These are phyloP conservation scores for Kwoniella shivajii DNA, from an alignment of 1,284 basidiomycete genomes.

Conservation along the genomic window DNA sequence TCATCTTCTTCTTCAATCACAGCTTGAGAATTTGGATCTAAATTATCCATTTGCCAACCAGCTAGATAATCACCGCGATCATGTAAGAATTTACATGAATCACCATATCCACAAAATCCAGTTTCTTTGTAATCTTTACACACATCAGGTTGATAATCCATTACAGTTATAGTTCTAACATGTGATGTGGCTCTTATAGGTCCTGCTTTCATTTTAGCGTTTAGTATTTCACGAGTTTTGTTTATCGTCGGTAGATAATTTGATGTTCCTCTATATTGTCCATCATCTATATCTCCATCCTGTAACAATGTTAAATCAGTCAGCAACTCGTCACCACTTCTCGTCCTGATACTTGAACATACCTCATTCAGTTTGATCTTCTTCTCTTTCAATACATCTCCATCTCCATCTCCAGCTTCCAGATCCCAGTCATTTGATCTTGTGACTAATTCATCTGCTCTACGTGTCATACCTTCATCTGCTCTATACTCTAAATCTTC, in stretches of 20 bases:
- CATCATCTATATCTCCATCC: conserved; percentile 67
- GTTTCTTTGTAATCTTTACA: conserved; percentile 99
- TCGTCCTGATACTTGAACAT: background rate
- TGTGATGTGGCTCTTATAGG: conserved; percentile 79
- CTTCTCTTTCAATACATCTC: conserved; percentile 31
- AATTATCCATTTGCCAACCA: conserved; percentile 92
- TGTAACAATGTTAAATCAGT: conserved; percentile 14
- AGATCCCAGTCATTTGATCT: conserved; percentile 56
- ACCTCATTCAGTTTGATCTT: conserved; percentile 50
- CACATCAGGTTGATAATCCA: conserved; percentile 98
- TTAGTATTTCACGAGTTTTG: conserved; percentile 67
- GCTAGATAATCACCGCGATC: conserved; percentile 80
- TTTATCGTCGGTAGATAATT: conserved; percentile 81
- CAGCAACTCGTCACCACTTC: too few relatives aligned
- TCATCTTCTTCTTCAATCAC: conserved; percentile 65
- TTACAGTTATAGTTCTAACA: conserved; percentile 90
- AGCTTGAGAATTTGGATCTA: conserved; percentile 51
- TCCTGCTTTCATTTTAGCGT: conserved; percentile 85
- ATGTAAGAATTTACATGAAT: conserved; percentile 95
- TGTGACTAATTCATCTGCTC: conserved; percentile 52
- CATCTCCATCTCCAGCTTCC: conserved; percentile 35
- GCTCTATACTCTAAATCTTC: conserved; percentile 63
- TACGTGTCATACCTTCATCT: conserved; percentile 37
- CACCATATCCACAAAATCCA: conserved; percentile 97
- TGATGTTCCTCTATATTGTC: conserved; percentile 81